A percentile compares a stretch with the other conserved stretches of the same genome.
phyloP scores from a whole-genome alignment of 306 rosid genomes.

The Fragaria ananassa region DNA sequence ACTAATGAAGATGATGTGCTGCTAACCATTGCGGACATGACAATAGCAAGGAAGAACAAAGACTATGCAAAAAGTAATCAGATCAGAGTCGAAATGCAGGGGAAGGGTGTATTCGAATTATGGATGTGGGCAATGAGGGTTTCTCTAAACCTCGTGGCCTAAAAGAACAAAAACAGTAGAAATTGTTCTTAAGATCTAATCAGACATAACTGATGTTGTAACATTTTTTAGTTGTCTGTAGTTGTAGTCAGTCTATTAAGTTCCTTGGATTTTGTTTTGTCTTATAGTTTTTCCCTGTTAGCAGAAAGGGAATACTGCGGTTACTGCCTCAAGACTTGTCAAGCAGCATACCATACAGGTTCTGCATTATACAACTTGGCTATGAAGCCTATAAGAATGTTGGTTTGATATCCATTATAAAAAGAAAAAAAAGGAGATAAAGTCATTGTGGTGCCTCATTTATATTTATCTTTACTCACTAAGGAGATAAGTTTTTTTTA shows the following conservation, averaged over 20 bases:
- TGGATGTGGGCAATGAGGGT: slow-evolving; percentile 76
- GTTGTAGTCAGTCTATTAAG: neutral
- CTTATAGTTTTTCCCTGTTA: neutral
- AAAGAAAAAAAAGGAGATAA: no score
- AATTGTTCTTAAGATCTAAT: neutral
- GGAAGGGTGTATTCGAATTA: slow-evolving; percentile 78
- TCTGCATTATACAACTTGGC: no score
- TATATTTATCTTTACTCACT: no score
- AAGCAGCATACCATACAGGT: neutral
- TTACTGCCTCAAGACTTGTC: neutral
- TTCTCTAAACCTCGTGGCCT: slow-evolving; percentile 74
- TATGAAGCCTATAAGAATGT: no score
- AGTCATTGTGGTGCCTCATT: no score
- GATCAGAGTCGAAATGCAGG: slow-evolving; percentile 58
- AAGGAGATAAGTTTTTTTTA: neutral
- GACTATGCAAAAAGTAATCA: slow-evolving; percentile 65
- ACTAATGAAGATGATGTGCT: slow-evolving; percentile 65
- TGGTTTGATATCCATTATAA: no score
- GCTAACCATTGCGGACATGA: slow-evolving; percentile 55
- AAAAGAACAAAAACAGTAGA: slow-evolving; percentile 22
- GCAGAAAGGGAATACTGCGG: neutral
- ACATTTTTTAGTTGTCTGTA: slow-evolving; percentile 9
- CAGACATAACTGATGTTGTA: slow-evolving; percentile 17
- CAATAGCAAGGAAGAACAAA: slow-evolving; percentile 60
- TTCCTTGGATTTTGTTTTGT: neutral